Percentiles rank a stretch among this genome's conserved stretches.
phyloP scores from a whole-genome alignment of 1,284 basidiomycete species.

The Cerrena zonata region DNA sequence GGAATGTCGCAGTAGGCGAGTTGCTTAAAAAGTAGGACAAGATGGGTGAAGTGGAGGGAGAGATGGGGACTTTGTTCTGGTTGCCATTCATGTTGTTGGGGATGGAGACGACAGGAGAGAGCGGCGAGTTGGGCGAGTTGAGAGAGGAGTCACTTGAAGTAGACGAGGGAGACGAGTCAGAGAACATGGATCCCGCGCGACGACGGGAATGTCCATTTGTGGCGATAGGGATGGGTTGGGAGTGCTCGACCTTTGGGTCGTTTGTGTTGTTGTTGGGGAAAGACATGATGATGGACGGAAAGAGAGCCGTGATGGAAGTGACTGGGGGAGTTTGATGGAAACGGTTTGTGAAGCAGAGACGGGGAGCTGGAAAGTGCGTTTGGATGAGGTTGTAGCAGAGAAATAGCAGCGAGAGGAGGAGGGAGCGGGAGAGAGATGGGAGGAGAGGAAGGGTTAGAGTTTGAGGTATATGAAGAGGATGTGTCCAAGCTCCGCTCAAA shows the following conservation, averaged over 20 bases:
- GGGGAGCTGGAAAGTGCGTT: too few relatives aligned
- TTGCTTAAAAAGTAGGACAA: slow-evolving; percentile 62
- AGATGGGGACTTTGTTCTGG: slow-evolving; percentile 22
- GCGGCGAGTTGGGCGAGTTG: slow-evolving; percentile 41
- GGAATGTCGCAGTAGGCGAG: slow-evolving; percentile 51
- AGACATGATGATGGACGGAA: slow-evolving; percentile 1
- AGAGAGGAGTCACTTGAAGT: slow-evolving; percentile 40
- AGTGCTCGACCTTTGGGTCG: slow-evolving; percentile 31
- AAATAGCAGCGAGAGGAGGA: too few relatives aligned
- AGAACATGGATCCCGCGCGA: slow-evolving; percentile 49
- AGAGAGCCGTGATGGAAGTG: not conserved
- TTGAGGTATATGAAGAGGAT: not conserved
- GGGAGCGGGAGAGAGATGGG: too few relatives aligned
- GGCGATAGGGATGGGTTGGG: slow-evolving; percentile 62
- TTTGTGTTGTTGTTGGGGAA: slow-evolving; percentile 13
- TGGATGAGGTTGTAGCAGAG: too few relatives aligned
- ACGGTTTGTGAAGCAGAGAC: not conserved
- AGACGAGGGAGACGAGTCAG: slow-evolving; percentile 27
- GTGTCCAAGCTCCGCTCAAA: slow-evolving; percentile 1
- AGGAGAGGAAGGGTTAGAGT: too few relatives aligned
- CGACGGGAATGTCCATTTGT: slow-evolving; percentile 25
- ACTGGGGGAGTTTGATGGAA: not conserved
- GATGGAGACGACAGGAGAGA: slow-evolving; percentile 37
- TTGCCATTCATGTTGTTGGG: slow-evolving; percentile 20
- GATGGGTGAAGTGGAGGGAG: slow-evolving; percentile 56